Conservation (phyloP, 2,329 filamentous ascomycete genomes). For the Catunica adiposa region DNA sequence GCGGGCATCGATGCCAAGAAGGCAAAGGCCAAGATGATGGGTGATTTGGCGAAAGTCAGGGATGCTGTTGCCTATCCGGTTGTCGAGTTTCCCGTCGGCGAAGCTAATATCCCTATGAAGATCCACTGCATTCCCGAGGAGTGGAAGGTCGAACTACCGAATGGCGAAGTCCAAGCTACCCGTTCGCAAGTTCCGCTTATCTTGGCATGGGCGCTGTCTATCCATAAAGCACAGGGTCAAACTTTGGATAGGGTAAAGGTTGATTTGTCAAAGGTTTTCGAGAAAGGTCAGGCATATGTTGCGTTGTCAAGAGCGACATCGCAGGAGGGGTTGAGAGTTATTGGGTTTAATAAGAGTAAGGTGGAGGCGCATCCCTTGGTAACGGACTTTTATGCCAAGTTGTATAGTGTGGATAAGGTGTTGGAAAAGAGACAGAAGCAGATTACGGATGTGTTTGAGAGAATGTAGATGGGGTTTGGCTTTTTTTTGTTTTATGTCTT, state of each 20-base stretch:
- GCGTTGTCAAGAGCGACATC: conserved; percentile 83
- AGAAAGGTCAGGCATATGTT: conserved; percentile 95
- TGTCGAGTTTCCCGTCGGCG: conserved; percentile 59
- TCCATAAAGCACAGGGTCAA: conserved; percentile 95
- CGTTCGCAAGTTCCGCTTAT: conserved; percentile 74
- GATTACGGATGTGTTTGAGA: conserved; percentile 12
- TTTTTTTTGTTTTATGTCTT: background rate
- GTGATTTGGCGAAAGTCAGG: conserved; percentile 29
- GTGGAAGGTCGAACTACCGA: conserved; percentile 96
- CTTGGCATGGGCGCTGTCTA: conserved; percentile 88
- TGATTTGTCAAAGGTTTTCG: conserved; percentile 79
- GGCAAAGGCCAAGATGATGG: conserved; percentile 36
- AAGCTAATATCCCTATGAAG: conserved; percentile 42
- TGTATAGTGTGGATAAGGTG: conserved; percentile 54
- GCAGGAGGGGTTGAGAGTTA: conserved; percentile 72
- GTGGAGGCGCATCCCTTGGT: conserved; percentile 90
- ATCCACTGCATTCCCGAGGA: conserved; percentile 49
- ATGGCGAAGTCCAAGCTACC: conserved; percentile 80
- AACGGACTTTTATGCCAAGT: conserved; percentile 64
- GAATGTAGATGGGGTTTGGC: background rate
- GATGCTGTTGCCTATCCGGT: conserved; percentile 53
- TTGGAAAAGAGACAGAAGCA: conserved; percentile 16
- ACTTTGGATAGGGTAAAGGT: conserved; percentile 89
- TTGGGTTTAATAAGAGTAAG: conserved; percentile 74
- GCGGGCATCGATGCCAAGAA: conserved; percentile 19